Base-by-base conservation (phyloP, 768 basidiomycete genomes). In the Wakefieldia striispora region DNA sequence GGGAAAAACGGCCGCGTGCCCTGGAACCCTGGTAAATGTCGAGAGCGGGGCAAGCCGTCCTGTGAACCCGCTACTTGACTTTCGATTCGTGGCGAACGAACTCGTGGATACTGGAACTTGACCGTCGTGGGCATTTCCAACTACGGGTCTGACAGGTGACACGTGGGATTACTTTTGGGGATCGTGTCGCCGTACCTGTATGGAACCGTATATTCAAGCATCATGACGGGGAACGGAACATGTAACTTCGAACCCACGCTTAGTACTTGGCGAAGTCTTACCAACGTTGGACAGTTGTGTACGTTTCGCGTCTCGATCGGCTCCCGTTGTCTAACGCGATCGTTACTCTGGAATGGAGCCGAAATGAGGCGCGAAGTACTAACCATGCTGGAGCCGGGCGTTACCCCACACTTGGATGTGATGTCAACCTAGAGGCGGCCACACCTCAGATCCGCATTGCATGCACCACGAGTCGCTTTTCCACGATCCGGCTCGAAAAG, bases 141-240 rank as follows among this genome's bases (percentile, higher is more conserved):
- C 14, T 1, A 6, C 14, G 33, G 33, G 16, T 33, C 39, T 29
- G 40, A 49, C 41, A 36, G 11, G 43, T 40, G 34, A 39, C 50
- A 46, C 38, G 43, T 47, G 56, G 39, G 12, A 12, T 26, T 16
- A 14, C 19, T 21, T 29, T 38, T n/a, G 40, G 20, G 12, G 14
- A 17, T 24, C 19, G 14, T 33, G 13, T 35, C 83, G 76, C 66
- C 77, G 24, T 86, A 86, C 58, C 74, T 83, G 36, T n/a, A n/a
- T n/a, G n/a, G n/a, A n/a, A n/a, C n/a, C 84, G 83, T 63, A 76
- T 81, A 10, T 69, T 85, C 40, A 82, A 82, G 61, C 84, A 29
- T 29, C 12, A 86, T 57, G 84, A 86, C 56, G 43, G 79, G 82
- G 57, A 84, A 82, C 58, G 84, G 84, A 11, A 83, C 79, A 3